Evolutionary conservation across 2,329 filamentous ascomycete genomes (phyloP).

Genomic region (Juglanconis juglandina): DNA sequence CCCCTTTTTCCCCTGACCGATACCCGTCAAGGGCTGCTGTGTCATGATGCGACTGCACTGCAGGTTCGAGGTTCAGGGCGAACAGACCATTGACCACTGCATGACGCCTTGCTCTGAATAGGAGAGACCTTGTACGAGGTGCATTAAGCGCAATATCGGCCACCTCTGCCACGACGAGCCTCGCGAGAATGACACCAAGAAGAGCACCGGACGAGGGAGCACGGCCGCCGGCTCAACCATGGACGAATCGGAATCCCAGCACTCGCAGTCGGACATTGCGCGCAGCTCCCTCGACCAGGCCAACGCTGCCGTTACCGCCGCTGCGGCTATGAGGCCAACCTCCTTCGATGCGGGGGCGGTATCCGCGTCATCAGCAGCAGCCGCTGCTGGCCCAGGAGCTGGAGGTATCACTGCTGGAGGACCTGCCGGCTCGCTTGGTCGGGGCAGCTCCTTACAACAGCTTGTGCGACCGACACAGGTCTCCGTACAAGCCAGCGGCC

Average conservation of each 20-base stretch:
- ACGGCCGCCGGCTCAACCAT: conserved; percentile 49
- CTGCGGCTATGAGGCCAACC: conserved; percentile 55
- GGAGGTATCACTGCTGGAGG: conserved; percentile 17
- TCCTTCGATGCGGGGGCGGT: conserved; percentile 37
- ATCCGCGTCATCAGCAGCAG: conserved; percentile 18
- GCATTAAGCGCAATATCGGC: conserved; percentile 97
- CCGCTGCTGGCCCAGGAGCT: not conserved
- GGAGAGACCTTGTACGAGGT: conserved; percentile 95
- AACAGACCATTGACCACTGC: conserved; percentile 32
- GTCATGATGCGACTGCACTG: conserved; percentile 21
- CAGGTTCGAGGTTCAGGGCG: conserved; percentile 24
- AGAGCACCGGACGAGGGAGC: conserved; percentile 55
- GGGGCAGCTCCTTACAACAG: conserved; percentile 58
- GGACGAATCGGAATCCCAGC: conserved; percentile 57
- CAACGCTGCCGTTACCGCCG: conserved; percentile 17
- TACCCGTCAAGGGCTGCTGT: conserved; percentile 24
- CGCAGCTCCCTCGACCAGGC: conserved; percentile 54
- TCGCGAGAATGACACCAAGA: conserved; percentile 77
- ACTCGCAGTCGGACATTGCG: conserved; percentile 46
- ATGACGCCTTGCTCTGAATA: conserved; percentile 37
- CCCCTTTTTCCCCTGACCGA: conserved; percentile 17
- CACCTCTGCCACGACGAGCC: conserved; percentile 98
- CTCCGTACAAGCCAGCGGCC: conserved; percentile 61
- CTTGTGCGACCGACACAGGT: conserved; percentile 70
- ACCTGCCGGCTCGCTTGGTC: conserved; percentile 40